Evolutionary conservation across 176 grass and related monocot genomes (phyloP).

Genomic region (Chrysopogon serrulatus): DNA sequence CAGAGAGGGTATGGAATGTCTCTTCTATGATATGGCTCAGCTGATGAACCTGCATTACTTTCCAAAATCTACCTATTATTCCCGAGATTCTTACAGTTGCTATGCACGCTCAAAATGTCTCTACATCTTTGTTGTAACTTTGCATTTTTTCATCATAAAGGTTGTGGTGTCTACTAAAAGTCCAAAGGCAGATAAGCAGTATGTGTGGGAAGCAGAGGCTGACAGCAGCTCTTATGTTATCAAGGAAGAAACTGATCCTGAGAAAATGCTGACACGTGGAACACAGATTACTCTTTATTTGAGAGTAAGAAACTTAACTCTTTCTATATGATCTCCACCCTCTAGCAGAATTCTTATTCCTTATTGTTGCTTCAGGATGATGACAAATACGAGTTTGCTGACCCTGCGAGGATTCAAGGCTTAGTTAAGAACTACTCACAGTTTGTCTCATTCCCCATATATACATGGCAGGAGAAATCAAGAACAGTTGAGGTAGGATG

Average conservation of each 20-base stretch:
- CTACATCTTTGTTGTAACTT: background rate
- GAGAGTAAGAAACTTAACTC: constrained; percentile 34
- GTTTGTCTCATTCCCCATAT: constrained; percentile 96
- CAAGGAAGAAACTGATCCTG: constrained; percentile 85
- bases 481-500: constrained; percentile 67
- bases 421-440: constrained; percentile 94
- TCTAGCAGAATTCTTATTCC: constrained; percentile 2
- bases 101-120: background rate
- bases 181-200: constrained; percentile 85
- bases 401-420: constrained; percentile 65
- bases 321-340: background rate
- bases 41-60: background rate
- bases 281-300: constrained; percentile 86
- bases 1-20: constrained; percentile 47
- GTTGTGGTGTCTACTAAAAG: constrained; percentile 91
- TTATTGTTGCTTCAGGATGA: constrained; percentile 48
- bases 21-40: background rate
- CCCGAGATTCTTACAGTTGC: background rate
- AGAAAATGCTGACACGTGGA: constrained; percentile 64
- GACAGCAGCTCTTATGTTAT: constrained; percentile 84
- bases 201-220: constrained; percentile 87
- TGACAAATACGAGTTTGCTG: constrained; percentile 91
- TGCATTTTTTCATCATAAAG: constrained; percentile 10
- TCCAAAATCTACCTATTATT: background rate
- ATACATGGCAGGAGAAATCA: constrained; percentile 91